Evolutionary conservation across 345 rosid genomes (phyloP), one percentile per base, ranked within the genome.

Genomic region (Corymbia maculata): DNA sequence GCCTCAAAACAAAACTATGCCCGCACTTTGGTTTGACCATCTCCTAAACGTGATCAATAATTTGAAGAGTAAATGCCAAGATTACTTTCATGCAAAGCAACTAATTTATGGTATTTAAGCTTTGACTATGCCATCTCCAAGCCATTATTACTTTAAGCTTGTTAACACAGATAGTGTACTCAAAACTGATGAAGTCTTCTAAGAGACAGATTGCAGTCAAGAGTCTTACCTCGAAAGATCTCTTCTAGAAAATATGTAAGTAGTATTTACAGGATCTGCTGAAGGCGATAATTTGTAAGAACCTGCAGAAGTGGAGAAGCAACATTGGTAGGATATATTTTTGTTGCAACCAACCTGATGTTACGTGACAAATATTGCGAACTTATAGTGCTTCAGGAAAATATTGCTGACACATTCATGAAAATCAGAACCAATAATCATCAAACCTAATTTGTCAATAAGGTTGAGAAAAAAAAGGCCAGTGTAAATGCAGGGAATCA

Each of bases 161-260:
- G 26, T 85, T 30, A 85, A 17, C 49, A 85, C 17, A 4, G 47
- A 17, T 51, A 47, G 47, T 30, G n/a, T 85, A 52, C 47, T 28
- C 32, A 49, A 86, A 66, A 24, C 36, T 22, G 22, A 44, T 16
- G 42, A 64, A 86, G 52, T 19, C 51, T 57, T 57, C 32, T 19
- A 17, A n/a, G 55, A 87, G 89, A 15, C 44, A 87, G 24, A 30
- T 79, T 50, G 75, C 52, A 84, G 80, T 47, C 6, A 70, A 36
- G 26, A 42, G 75, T 70, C 89, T 92, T 93, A 93, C 99, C 99
- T 96, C 89, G 99, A 95, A 88, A 98, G 94, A 92, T 96, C 98
- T 90, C 93, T 97, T 88, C 98, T 94, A 88, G 99, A 98, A 90
- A 98, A 94, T 89, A 94, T 88, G 86, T 96, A 98, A 51, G 98